Base-by-base conservation (phyloP, 495 filamentous ascomycete species). In the Talaromyces wortmannii region DNA sequence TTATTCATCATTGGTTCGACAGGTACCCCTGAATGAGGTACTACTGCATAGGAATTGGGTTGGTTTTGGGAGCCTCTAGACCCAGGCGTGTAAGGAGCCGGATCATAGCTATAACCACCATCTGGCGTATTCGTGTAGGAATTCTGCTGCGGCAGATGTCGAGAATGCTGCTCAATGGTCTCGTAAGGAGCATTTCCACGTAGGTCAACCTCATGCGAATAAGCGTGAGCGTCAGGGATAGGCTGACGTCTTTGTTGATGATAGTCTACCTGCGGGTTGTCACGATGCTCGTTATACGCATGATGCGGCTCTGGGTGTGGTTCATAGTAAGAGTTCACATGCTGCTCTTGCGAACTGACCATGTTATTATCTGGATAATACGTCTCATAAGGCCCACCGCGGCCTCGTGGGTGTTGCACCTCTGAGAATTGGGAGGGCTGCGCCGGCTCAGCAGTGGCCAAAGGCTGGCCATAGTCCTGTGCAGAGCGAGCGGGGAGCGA, bases 351-450 rank as follows among this genome's bases (percentile, higher is more conserved):
- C 8, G 36, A 10, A 40, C 8, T 13, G 8, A 8, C 36, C 1
- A 13, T 40, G 5, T 40, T 40, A 40, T 40, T 40, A 10, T 40
- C 36, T 5, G 36, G 13, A 8, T 10, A 8, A 13, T 40, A 40
- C 13, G 8, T 40, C 8, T 40, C 36, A 5, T 40, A 10, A 40
- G 36, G 13, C 8, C 13, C 13, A 5, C 36, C 13, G 8, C 13
- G 31, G 15, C 11, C 31, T 33, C 18, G 48, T 51, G 30, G 12
- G 8, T 10, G 16, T 16, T 59, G 60, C 18, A 40, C 5, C 36
- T 67, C 59, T 5, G 57, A 45, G 7, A 67, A 63, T 48, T 63
- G 61, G 12, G 66, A 60, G 16, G 61, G 54, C 43, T 23, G 23
- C 23, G 4, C 23, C 23, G 1, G 23, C 23, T 23, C 23, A 23